Evolutionary conservation across 2,329 filamentous ascomycete species (phyloP), one percentile per base, ranked within the genome.

Genomic region (Apiospora saccharicola): DNA sequence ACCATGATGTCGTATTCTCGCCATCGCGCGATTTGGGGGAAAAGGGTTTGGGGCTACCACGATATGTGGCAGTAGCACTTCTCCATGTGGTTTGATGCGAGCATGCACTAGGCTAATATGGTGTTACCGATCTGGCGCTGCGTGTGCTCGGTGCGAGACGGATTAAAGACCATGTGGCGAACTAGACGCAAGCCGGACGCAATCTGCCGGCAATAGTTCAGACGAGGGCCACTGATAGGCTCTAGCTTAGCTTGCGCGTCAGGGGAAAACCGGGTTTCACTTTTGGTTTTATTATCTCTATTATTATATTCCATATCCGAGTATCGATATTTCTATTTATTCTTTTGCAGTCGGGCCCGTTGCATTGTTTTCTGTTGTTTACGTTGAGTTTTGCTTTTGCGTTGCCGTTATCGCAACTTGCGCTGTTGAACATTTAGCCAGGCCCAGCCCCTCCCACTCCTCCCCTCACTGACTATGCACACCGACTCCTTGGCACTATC

Each of bases 111-210:
- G 37, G 37, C 57, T 64, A 41, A 19, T 41, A n/a, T 64, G 37
- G 57, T 41, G 34, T 64, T 64, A 41, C 57, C 57, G 34, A 64
- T 41, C 34, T 64, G 57, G 57, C 57, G 53, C 53, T 61, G 53
- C 53, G 53, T 61, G 26, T 19, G 34, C 53, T 13, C 30, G 53
- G 53, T 16, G 53, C 53, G 26, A 61, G 53, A 61, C 53, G 53
- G 53, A 61, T 30, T 30, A 37, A 8, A 61, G 53, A 61, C 53
- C 24, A 64, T 61, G 53, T 30, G 53, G 37, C 53, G 53, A 61
- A 61, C 53, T 61, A 61, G 30, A 37, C 19, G 19, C 30, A 61
- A n/a, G 16, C 19, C 16, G 30, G 30, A 61, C 30, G 19, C 53
- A 61, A 37, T 61, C 30, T 41, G 57, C 57, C 57, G 57, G 34